Conservation (phyloP, 768 basidiomycete genomes). For the Chalciporus chontae region DNA sequence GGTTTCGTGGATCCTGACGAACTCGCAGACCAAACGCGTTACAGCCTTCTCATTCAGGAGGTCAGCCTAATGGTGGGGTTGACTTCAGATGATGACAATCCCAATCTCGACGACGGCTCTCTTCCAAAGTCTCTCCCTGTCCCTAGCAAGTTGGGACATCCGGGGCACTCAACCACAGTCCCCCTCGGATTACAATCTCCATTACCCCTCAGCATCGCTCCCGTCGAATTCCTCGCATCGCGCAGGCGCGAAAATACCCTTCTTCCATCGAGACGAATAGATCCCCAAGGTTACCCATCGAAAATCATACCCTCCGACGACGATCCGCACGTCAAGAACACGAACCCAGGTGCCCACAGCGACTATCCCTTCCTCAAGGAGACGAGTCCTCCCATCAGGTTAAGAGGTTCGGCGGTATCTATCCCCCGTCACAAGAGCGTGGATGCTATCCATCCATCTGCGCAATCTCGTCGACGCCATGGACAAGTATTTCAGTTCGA, state of each 20-base stretch:
- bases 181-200: not conserved
- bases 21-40: constrained; percentile 16
- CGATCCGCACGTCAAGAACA: not conserved
- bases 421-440: constrained; percentile 8
- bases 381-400: not conserved
- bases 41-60: constrained; percentile 29
- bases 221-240: constrained; percentile 18
- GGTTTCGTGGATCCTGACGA: not conserved
- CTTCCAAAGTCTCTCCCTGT: not conserved
- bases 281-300: not conserved
- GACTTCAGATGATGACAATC: constrained; percentile 16
- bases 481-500: constrained; percentile 26
- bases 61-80: constrained; percentile 32
- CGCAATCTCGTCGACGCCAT: constrained; percentile 18
- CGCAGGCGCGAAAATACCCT: constrained; percentile 6
- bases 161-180: constrained; percentile 6
- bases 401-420: not conserved
- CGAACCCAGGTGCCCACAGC: not conserved
- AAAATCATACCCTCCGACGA: not conserved
- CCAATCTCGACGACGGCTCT: not conserved
- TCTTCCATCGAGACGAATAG: not conserved
- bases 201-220: constrained; percentile 15
- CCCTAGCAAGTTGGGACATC: not conserved
- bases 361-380: not conserved
- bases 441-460: constrained; percentile 4